Percentiles rank a stretch among this genome's conserved stretches.
Evolutionary conservation across 768 basidiomycete species (phyloP).

Genomic region (Pleurotus giganteus): DNA sequence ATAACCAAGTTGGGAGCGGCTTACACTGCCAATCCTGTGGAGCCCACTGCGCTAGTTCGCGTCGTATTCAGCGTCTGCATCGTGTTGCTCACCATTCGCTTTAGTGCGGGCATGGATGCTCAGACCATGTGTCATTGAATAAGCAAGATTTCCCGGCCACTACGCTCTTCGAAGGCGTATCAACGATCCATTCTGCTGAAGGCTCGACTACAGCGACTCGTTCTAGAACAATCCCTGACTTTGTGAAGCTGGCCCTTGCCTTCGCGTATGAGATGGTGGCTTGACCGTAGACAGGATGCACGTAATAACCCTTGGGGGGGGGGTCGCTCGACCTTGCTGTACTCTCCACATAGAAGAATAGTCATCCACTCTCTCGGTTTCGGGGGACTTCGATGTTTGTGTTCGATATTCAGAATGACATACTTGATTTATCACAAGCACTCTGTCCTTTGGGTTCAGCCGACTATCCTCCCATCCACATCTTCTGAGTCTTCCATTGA

Average conservation of each 20-base stretch:
- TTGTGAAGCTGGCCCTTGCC: conserved; percentile 57
- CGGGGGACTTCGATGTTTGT: no score
- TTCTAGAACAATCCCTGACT: conserved; percentile 55
- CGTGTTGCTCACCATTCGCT: background rate
- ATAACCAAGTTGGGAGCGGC: conserved; percentile 15
- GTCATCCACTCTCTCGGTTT: no score
- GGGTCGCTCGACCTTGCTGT: no score
- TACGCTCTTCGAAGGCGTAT: conserved; percentile 42
- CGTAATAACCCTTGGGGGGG: no score
- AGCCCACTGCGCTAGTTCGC: background rate
- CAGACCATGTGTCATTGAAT: conserved; percentile 47
- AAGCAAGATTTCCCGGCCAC: conserved; percentile 37
- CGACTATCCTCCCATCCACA: no score
- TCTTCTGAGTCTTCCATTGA: no score
- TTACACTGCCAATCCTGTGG: background rate
- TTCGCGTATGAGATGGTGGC: conserved; percentile 51
- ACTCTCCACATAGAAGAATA: no score
- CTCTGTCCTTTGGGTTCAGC: no score
- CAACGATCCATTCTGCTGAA: conserved; percentile 36
- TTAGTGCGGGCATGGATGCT: conserved; percentile 41
- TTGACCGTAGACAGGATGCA: no score
- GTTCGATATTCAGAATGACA: no score
- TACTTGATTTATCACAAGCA: no score
- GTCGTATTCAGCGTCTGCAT: background rate
- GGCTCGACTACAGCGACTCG: conserved; percentile 46